These are phyloP conservation scores for Melaleuca alternifolia DNA, from an alignment of 345 rosid genomes.

Conservation along the genomic window DNA sequence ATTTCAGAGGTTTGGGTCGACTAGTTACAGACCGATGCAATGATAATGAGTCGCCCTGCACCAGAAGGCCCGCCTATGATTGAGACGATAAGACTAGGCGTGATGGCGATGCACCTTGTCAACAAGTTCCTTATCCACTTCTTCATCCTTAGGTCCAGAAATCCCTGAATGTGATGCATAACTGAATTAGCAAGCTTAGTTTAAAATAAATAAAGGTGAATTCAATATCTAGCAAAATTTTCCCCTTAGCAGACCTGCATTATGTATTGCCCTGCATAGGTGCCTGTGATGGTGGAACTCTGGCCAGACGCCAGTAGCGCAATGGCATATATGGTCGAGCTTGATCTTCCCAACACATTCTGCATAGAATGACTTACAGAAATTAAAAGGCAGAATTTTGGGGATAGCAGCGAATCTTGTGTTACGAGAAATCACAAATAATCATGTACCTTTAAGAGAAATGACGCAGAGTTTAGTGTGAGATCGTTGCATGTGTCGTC, in stretches of 20 bases:
- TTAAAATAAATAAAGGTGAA: not conserved
- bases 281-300: constrained; percentile 59
- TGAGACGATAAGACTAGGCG: constrained; percentile 51
- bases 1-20: not conserved
- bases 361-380: constrained; percentile 3
- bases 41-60: constrained; percentile 50
- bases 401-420: not conserved
- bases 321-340: constrained; percentile 42
- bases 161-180: constrained; percentile 29
- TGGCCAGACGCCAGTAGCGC: constrained; percentile 66
- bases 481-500: constrained; percentile 26
- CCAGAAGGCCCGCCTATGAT: constrained; percentile 51
- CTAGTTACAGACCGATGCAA: constrained; percentile 20
- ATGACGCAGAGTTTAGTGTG: constrained; percentile 54
- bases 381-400: not conserved
- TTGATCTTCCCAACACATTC: constrained; percentile 59
- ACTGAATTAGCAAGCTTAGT: not conserved
- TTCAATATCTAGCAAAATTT: not conserved
- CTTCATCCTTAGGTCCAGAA: constrained; percentile 47
- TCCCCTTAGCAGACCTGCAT: constrained; percentile 31
- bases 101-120: constrained; percentile 50
- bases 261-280: constrained; percentile 59
- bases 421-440: not conserved
- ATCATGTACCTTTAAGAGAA: constrained; percentile 42
- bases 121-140: constrained; percentile 49